phyloP scores from a whole-genome alignment of 2,329 filamentous ascomycete genomes.

The Diplodia scrobiculata region DNA sequence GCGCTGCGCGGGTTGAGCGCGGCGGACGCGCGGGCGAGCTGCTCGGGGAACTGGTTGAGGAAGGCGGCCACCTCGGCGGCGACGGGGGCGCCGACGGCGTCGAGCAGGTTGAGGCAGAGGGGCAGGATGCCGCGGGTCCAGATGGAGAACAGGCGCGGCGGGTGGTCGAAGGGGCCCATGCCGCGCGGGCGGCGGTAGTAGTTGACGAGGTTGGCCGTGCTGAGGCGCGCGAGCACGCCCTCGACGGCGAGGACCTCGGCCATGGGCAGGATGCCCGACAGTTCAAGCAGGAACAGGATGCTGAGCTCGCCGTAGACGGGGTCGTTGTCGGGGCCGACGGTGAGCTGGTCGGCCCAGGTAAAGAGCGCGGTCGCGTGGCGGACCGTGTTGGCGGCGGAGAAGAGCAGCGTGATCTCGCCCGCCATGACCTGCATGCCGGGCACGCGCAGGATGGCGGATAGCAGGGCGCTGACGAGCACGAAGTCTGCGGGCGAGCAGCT shows the following conservation, averaged over 20 bases:
- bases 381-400: conserved; percentile 66
- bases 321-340: conserved; percentile 66
- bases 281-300: conserved; percentile 81
- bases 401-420: conserved; percentile 48
- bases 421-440: conserved; percentile 71
- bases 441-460: conserved; percentile 80
- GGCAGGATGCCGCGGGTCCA: conserved; percentile 89
- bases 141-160: conserved; percentile 77
- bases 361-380: conserved; percentile 85
- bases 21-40: conserved; percentile 71
- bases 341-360: conserved; percentile 87
- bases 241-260: conserved; percentile 91
- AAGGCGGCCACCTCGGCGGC: conserved; percentile 84
- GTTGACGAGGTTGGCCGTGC: conserved; percentile 75
- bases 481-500: conserved; percentile 76
- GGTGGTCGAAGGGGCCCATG: conserved; percentile 77
- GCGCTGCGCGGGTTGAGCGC: conserved; percentile 65
- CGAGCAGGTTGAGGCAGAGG: conserved; percentile 82
- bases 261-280: conserved; percentile 76
- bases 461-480: conserved; percentile 79
- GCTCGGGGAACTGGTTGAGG: conserved; percentile 82
- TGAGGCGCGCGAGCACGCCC: conserved; percentile 75
- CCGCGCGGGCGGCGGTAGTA: conserved; percentile 69
- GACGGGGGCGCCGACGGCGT: conserved; percentile 76
- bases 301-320: conserved; percentile 93